Percentiles rank a stretch among this genome's conserved stretches.
Evolutionary conservation across 108 stramenopile genomes (phyloP).

Genomic region (Cyclotella kingstonii): DNA sequence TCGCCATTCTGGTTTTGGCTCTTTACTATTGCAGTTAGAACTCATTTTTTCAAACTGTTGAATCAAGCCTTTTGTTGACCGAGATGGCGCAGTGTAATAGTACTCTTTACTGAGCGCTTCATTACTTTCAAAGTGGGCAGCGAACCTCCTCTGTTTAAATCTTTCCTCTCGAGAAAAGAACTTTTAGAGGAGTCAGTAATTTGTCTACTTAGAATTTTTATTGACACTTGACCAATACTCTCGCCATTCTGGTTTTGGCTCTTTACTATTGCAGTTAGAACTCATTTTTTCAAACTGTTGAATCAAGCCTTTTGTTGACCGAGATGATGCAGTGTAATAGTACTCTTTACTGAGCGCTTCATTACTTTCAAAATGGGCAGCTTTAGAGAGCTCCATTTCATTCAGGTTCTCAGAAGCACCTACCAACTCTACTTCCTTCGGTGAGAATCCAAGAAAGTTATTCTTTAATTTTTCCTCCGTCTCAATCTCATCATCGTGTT

Average conservation of each 20-base stretch:
- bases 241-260: slow-evolving; percentile 25
- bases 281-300: slow-evolving; percentile 11
- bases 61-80: slow-evolving; percentile 13
- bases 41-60: slow-evolving; percentile 11
- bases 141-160: too few species aligned
- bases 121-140: background rate
- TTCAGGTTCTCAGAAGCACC: slow-evolving; percentile 36
- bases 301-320: slow-evolving; percentile 13
- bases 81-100: slow-evolving; percentile 1
- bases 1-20: slow-evolving; percentile 25
- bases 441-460: slow-evolving; percentile 15
- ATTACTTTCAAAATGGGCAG: background rate
- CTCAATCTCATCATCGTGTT: slow-evolving; percentile 56
- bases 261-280: background rate
- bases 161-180: too few species aligned
- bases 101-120: slow-evolving; percentile 8
- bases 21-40: background rate
- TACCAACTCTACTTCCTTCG: slow-evolving; percentile 31
- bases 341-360: slow-evolving; percentile 8
- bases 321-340: slow-evolving; percentile 1
- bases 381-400: slow-evolving; percentile 7
- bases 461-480: slow-evolving; percentile 45
- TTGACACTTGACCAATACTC: slow-evolving; percentile 33
- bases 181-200: too few species aligned
- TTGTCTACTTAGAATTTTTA: background rate